phyloP scores from a whole-genome alignment of 2,329 filamentous ascomycete species.

The Tolypocladium ovalisporum region DNA sequence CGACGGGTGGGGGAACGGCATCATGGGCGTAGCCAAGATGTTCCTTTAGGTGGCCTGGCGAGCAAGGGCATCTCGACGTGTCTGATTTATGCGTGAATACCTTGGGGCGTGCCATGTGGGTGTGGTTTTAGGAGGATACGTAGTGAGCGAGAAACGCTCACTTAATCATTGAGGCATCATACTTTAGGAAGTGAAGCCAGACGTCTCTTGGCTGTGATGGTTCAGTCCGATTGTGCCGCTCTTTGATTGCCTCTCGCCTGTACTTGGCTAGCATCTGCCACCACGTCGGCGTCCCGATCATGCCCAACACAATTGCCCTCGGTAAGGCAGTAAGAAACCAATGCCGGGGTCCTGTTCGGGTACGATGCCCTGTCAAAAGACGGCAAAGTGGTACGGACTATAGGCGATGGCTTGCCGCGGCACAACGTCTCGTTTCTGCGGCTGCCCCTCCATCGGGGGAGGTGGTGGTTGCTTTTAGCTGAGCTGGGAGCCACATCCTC shows the following conservation, averaged over 20 bases:
- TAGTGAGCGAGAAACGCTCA: too few relatives aligned
- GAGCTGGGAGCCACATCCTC: neutral
- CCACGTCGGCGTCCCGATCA: too few relatives aligned
- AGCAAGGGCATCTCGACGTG: neutral
- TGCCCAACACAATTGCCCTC: too few relatives aligned
- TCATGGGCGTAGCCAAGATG: slow-evolving; percentile 29
- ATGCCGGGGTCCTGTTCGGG: neutral
- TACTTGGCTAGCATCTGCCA: too few relatives aligned
- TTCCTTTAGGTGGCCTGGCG: slow-evolving; percentile 13
- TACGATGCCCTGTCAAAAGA: neutral
- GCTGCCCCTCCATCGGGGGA: neutral
- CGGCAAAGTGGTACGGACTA: neutral
- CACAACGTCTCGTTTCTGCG: neutral
- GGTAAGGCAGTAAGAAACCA: too few relatives aligned
- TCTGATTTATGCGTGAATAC: neutral
- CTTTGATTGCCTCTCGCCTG: too few relatives aligned
- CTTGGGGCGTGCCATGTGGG: too few relatives aligned
- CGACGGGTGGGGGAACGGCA: slow-evolving; percentile 22
- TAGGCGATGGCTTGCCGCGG: neutral
- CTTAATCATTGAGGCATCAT: too few relatives aligned
- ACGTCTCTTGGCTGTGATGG: too few relatives aligned
- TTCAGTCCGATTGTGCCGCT: too few relatives aligned
- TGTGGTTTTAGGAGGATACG: too few relatives aligned
- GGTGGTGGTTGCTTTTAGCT: neutral
- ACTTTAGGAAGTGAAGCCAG: too few relatives aligned